Conservation (phyloP, 225 moss, liverwort and hornwort genomes). For the Physcomitrellopsis africana region DNA sequence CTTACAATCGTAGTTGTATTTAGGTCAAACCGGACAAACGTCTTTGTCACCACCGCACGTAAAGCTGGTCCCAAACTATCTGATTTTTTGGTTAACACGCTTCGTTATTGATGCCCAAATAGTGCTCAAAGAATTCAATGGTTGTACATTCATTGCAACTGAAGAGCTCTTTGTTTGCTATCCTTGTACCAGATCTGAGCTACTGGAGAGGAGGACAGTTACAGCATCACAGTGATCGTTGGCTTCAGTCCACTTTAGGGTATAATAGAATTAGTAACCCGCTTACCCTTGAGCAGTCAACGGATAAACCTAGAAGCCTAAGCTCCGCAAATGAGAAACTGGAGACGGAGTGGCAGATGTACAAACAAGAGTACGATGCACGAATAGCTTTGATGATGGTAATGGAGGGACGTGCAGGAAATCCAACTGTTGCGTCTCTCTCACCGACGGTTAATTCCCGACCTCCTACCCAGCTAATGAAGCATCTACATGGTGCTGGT, state of each 20-base stretch:
- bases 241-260: conserved; percentile 39
- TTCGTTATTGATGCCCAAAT: too few species aligned
- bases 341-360: conserved; percentile 54
- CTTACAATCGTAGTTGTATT: too few species aligned
- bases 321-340: conserved; percentile 34
- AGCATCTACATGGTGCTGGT: conserved; percentile 29
- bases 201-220: conserved; percentile 48
- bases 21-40: too few species aligned
- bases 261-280: conserved; percentile 5
- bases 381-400: conserved; percentile 57
- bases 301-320: conserved; percentile 1
- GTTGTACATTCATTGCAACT: background rate
- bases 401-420: conserved; percentile 31
- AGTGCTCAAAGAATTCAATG: too few species aligned
- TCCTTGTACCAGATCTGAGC: conserved; percentile 34
- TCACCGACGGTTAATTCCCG: conserved; percentile 16
- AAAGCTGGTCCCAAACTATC: too few species aligned
- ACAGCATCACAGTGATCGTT: conserved; percentile 26
- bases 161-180: background rate
- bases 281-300: conserved; percentile 22
- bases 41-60: too few species aligned
- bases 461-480: conserved; percentile 36
- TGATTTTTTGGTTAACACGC: too few species aligned
- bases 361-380: conserved; percentile 48
- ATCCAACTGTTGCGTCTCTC: conserved; percentile 5